Base-by-base conservation (phyloP, 2,329 filamentous ascomycete genomes). In the Bipolaris oryzae region DNA sequence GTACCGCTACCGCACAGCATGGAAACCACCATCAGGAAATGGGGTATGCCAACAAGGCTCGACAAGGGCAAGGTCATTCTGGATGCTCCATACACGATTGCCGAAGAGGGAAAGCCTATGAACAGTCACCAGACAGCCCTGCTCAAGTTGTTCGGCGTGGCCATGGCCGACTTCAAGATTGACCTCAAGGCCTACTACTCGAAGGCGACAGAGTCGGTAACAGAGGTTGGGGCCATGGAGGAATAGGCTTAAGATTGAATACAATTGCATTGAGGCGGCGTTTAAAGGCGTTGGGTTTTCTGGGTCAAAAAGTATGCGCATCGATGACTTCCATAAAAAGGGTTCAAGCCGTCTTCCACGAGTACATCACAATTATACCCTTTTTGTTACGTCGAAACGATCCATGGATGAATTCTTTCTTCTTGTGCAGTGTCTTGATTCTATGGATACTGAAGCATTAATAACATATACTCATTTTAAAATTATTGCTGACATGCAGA, bases 91-190 rank as follows among this genome's bases (percentile, higher is more conserved):
- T 96, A 93, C 74, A 84, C 84, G 9, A 87, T 99, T 47, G 98
- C 94, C 80, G 87, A 87, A 71, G 88, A 92, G 77, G 95, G 94
- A 10, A 87, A 97, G 73, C 84, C 87, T 42, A 79, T 99, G 66
- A 93, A 97, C 78, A 93, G 90, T 66, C 85, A 94, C 69, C 95
- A 99, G 84, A 97, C 95, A 55, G 89, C 92, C 63, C 80, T 99
- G 73, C 78, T 99, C 77, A 98, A 98, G 85, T 83, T 96, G 70
- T 98, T 99, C 79, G 89, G 92, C 50, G 86, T 97, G 55, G 91
- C 90, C 61, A 86, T 95, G 78, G 91, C 92, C 56, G 92, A 98
- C 80, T 99, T 99, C 81, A 88, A 84, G 76, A 87, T 99, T 56
- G 84, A 87, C 70, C 80, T 96, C 64, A 80, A 90, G 76, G 93